Evolutionary conservation across 176 grass and related monocot genomes (phyloP), one percentile per base, ranked within the genome.

Genomic region (Elymus sibiricus): DNA sequence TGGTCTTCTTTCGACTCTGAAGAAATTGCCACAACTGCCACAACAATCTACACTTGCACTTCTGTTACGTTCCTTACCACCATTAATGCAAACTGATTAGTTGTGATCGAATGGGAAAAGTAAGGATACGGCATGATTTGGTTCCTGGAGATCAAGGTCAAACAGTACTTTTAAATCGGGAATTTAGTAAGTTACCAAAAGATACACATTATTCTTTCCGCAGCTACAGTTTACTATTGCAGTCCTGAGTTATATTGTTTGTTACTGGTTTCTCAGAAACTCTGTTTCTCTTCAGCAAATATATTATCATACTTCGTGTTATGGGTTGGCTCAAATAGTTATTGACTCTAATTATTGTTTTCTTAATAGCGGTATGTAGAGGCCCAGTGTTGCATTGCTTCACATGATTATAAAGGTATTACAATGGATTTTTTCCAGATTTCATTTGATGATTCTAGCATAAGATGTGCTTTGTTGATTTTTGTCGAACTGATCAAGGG

Each of bases 371-470:
- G 91, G 13, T 98, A 98, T 88, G 96, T 98, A 55, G 96, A 98
- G 78, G 96, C 93, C 10, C 96, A 98, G 58, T 98, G 96, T 74
- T 98, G 82, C 86, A 90, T 98, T 98, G 91, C 91, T 92, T 90
- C 83, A 63, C 91, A 94, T 87, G 96, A 98, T 90, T 98, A 98
- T 79, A 98, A 94, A 98, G 96, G 96, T 98, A 91, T 25, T 19
- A 16, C 24, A 78, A 43, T 15, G 43, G 24, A 39, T 26, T 77
- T 42, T 82, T 12, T 86, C 44, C 32, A 11, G 15, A 27, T 83
- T 87, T 46, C 37, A 65, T 86, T 70, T 73, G 21, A 65, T n/a
- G 14, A 11, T 86, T 62, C 40, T 67, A 34, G 26, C 26, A 65
- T 79, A 79, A 68, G 19, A 77, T 51, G 22, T 44, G 6, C 21